Conservation (phyloP, 2,329 filamentous ascomycete genomes). For the Talaromyces marneffei region DNA sequence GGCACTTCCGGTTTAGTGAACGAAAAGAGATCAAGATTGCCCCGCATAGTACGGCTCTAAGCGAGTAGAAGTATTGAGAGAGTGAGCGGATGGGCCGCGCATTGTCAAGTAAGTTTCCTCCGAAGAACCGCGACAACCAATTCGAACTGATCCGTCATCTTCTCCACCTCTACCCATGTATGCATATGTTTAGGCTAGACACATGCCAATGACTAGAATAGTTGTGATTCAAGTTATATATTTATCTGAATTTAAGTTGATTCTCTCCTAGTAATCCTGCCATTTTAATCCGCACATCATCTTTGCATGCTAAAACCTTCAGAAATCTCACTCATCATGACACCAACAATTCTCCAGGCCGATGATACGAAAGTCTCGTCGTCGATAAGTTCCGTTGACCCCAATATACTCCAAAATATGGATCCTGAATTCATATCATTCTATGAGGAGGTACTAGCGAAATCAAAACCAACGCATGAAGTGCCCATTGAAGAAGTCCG, state of each 20-base stretch:
- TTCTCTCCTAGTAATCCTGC: not conserved
- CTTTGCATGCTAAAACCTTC: not conserved
- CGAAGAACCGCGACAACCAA: not conserved
- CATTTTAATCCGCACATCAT: not conserved
- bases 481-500: slow-evolving; percentile 37
- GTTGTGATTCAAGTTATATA: not conserved
- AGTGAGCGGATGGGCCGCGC: not conserved
- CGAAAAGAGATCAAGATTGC: not conserved
- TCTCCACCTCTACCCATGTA: not conserved
- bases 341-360: not conserved
- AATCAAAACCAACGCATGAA: slow-evolving; percentile 30
- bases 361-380: not conserved
- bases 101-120: not conserved
- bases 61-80: not conserved
- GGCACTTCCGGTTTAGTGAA: not conserved
- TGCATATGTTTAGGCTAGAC: not conserved
- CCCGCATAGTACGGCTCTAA: not conserved
- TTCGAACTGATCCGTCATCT: not conserved
- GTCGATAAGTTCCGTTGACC: not conserved
- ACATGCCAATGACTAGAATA: not conserved
- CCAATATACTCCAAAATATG: not conserved
- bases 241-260: not conserved
- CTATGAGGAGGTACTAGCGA: not conserved
- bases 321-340: not conserved
- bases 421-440: not conserved